Percentiles rank a stretch among this genome's conserved stretches.
phyloP scores from a whole-genome alignment of 371 early-diverging fungal genomes.

The Haplosporangium sp. region DNA sequence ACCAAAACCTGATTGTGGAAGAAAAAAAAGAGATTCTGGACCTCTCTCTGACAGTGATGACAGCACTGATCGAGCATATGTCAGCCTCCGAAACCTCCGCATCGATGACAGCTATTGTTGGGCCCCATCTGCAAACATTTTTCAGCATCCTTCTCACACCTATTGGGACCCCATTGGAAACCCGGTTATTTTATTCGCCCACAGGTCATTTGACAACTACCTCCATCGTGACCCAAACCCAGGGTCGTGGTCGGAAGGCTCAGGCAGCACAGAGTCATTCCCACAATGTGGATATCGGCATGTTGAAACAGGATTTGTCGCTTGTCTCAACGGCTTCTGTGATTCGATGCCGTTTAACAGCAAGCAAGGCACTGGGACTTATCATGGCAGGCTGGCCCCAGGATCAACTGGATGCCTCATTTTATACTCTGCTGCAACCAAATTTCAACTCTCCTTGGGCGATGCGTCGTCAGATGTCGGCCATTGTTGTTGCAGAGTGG shows the following conservation, averaged over 20 bases:
- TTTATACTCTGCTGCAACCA: slow-evolving; percentile 53
- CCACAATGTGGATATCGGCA: slow-evolving; percentile 88
- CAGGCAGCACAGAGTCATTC: slow-evolving; percentile 38
- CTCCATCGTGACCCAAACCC: slow-evolving; percentile 7
- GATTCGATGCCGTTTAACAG: slow-evolving; percentile 83
- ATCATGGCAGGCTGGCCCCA: slow-evolving; percentile 76
- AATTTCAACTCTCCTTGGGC: slow-evolving; percentile 80
- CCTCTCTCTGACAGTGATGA: slow-evolving; percentile 80
- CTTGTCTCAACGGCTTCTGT: slow-evolving; percentile 82
- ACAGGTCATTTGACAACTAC: slow-evolving; percentile 51
- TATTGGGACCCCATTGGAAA: slow-evolving; percentile 83
- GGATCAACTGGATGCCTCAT: slow-evolving; percentile 54
- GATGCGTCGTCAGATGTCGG: slow-evolving; percentile 81
- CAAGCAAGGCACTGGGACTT: slow-evolving; percentile 83
- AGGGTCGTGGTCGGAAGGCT: slow-evolving; percentile 33
- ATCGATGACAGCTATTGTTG: slow-evolving; percentile 18
- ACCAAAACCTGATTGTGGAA: slow-evolving; percentile 94
- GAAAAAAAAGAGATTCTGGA: slow-evolving; percentile 76
- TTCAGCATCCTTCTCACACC: slow-evolving; percentile 74
- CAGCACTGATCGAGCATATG: slow-evolving; percentile 58
- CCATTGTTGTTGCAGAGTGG: slow-evolving; percentile 89
- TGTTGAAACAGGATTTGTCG: slow-evolving; percentile 92
- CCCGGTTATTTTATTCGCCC: slow-evolving; percentile 71
- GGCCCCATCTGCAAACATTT: slow-evolving; percentile 50
- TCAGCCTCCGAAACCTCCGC: slow-evolving; percentile 10